Evolutionary conservation across 2,329 filamentous ascomycete species (phyloP), one percentile per base, ranked within the genome.

Genomic region (Arthrinium puccinioides): DNA sequence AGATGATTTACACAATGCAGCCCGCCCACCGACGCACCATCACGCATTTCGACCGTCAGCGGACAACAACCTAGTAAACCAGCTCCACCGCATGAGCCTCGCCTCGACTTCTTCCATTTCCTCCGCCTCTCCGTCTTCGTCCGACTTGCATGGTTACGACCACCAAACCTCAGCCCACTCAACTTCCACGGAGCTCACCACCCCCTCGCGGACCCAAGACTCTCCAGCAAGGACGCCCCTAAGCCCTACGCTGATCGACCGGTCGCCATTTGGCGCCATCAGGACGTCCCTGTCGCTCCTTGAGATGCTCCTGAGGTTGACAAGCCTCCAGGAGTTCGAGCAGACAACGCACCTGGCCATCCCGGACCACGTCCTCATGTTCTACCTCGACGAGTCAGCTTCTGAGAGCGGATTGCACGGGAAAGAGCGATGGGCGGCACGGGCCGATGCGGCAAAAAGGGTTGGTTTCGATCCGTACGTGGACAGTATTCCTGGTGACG

Each of bases 341-440:
- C 89, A 96, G 66, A 75, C 79, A 27, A 88, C 86, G 0, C 88
- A 95, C 51, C 73, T 95, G n/a, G 77, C 87, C 6, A 92, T 94
- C 43, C 85, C 85, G 2, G 89, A 96, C 55, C 86, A 95, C 50
- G 77, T 95, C 3, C 69, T 95, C 27, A 87, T 83, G 36, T 94
- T 94, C 64, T 96, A 95, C 63, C 69, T 96, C 13, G 73, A 77
- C 42, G 71, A 77, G 32, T 55, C 53, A 39, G 69, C 69, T 2
- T 76, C 72, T 6, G 71, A 69, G 3, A 72, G 70, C 5, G 69
- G 72, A 0, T 44, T 74, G 15, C 54, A 56, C 6, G 70, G 70
- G 4, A 63, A 69, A 40, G 64, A 63, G 4, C 61, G 63, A 32
- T 63, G 60, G 60, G 60, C 50, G 37, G 60, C 61, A n/a, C 60